A percentile compares a stretch with the other conserved stretches of the same genome.
Conservation (phyloP, 257 asterid genomes). For the Nicotiana otophora region DNA sequence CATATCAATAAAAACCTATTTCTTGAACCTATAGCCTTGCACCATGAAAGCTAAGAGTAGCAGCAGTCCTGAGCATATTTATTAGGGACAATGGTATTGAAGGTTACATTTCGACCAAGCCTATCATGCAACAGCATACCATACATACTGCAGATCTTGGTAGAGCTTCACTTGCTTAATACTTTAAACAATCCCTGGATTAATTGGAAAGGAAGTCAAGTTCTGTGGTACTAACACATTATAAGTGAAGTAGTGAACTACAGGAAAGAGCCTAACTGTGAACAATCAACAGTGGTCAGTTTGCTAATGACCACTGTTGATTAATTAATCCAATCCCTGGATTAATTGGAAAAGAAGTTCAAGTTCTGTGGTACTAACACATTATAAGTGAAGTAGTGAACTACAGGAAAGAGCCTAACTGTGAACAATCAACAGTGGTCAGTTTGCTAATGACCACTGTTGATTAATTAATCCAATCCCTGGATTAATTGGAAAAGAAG, state of each 20-base stretch:
- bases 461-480: too few species aligned
- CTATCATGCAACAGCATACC: background rate
- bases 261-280: background rate
- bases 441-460: slow-evolving; percentile 4
- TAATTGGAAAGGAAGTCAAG: background rate
- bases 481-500: background rate
- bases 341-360: background rate
- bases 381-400: background rate
- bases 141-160: background rate
- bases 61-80: background rate
- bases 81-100: background rate
- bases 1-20: background rate
- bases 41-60: background rate
- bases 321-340: too few species aligned
- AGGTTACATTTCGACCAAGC: background rate
- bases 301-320: slow-evolving; percentile 7
- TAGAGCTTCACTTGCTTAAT: background rate
- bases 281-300: background rate
- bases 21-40: background rate
- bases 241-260: background rate
- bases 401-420: background rate
- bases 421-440: background rate
- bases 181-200: background rate
- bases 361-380: background rate
- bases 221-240: background rate